Percentiles rank a stretch among this genome's conserved stretches.
phyloP scores from a whole-genome alignment of 495 filamentous ascomycete species.

The Hypoxylon subgilvum region DNA sequence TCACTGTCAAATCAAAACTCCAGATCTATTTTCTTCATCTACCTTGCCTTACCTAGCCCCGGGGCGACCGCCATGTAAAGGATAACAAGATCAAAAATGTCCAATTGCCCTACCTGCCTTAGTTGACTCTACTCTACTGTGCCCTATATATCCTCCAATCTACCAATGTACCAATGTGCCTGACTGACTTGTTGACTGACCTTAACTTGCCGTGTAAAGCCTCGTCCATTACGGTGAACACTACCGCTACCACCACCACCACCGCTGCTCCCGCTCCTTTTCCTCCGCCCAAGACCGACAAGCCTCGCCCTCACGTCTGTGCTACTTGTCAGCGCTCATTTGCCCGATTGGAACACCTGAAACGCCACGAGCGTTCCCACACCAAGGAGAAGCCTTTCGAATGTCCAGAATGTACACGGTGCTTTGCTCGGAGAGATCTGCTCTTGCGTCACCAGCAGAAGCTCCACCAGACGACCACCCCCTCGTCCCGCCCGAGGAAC shows the following conservation, averaged over 20 bases:
- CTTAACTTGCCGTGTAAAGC: constrained; percentile 42
- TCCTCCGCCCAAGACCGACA: constrained; percentile 92
- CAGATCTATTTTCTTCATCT: constrained; percentile 14
- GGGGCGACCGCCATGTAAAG: constrained; percentile 3
- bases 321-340: constrained; percentile 92
- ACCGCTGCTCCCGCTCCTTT: constrained; percentile 49
- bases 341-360: constrained; percentile 93
- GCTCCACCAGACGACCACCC: constrained; percentile 93
- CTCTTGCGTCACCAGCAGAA: constrained; percentile 98
- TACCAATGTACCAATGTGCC: constrained; percentile 7
- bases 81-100: neutral
- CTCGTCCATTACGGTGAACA: constrained; percentile 60
- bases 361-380: constrained; percentile 96
- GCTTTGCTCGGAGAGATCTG: constrained; percentile 93
- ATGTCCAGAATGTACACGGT: constrained; percentile 91
- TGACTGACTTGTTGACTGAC: constrained; percentile 35
- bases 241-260: constrained; percentile 47
- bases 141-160: neutral
- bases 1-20: constrained; percentile 1
- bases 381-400: constrained; percentile 99
- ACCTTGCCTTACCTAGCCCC: constrained; percentile 28
- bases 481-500: constrained; percentile 85
- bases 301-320: constrained; percentile 94
- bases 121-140: neutral
- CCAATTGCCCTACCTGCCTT: neutral